Evolutionary conservation across 2,329 filamentous ascomycete species (phyloP), one percentile per base, ranked within the genome.

Genomic region (Fusarium sterilihyphosum): DNA sequence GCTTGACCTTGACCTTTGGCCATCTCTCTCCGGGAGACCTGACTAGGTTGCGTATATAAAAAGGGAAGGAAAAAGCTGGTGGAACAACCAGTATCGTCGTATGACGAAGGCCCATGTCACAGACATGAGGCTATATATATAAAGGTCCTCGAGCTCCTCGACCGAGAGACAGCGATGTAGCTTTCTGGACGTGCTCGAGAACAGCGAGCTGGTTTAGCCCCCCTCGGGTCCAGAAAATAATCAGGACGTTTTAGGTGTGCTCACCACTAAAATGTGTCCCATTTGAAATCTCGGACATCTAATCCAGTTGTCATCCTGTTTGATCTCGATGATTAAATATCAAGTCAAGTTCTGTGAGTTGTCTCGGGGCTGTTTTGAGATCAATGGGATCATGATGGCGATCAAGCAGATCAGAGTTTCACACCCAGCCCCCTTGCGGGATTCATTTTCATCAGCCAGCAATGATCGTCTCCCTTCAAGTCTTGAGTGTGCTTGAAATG

Each of bases 401-500:
- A 72, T 72, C 56, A 58, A 53, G 58, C 44, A 60, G 57, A 67
- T 61, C 60, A 60, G 61, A 54, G 71, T 74, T 73, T 71, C 40
- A 64, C 37, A 41, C 41, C 35, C 31, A 65, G 31, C 49, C 49
- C 49, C 50, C 52, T 63, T 62, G 54, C 57, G 35, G 46, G 35
- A 64, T 61, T 41, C 38, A 44, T 40, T 62, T 33, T 63, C 46
- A 53, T 14, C 46, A 65, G 22, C 47, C 59, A 20, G 54, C 24
- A 35, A 54, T 47, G 24, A 14, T 37, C 20, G 16, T 38, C 54
- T 50, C 56, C 65, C 57, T 65, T 79, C 67, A 78, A 8, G 65
- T 70, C 65, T 78, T 78, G 57, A 79, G 66, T 20, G 78, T 80
- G 46, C 80, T 80, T 22, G 80, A 81, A 22, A 81, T 73, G 24